Evolutionary conservation across 2,329 filamentous ascomycete genomes (phyloP), one percentile per base, ranked within the genome.

Genomic region (Colletotrichum camelliae): DNA sequence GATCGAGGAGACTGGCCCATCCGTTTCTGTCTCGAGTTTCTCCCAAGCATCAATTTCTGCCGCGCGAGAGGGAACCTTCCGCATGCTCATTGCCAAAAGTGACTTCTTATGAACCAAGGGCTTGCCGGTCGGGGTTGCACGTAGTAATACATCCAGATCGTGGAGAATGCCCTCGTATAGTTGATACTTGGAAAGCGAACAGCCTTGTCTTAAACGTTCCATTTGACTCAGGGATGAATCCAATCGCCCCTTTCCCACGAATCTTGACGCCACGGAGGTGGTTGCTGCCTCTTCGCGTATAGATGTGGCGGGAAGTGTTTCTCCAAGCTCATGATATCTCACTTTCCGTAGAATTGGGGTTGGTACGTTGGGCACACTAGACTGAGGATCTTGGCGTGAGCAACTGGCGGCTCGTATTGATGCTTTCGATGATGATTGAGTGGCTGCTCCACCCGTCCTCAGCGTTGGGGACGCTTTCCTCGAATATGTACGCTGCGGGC

Each of bases 11-110:
- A 82, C 79, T 0, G 83, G 84, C 4, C 85, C 86, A 15, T 82
- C 81, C 55, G 83, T 78, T 67, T 86, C 83, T 5, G 85, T 82
- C 24, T 87, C 83, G 15, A 81, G 77, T 35, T 80, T 80, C 67
- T 88, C 85, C 82, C 84, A 84, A 2, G 81, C 80, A 72, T 90
- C 86, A n/a, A 89, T 85, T 37, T 85, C 83, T 2, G 82, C 79
- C 37, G 90, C 87, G 77, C 87, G 89, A 18, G 83, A 82, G 2
- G 89, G 89, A 16, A 91, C 82, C 75, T 84, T 86, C 68, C 86
- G 83, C 7, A 91, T 82, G 72, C 88, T 89, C 85, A 89, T 87
- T 24, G 86, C 85, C 21, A 90, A 75, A 12, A 91, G 82, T 6
- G 88, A 88, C 31, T 82, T 85, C 15, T 57, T 58, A 7, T 27